These are phyloP conservation scores for Leccinum fibrillosum DNA, from an alignment of 768 basidiomycete species.

Conservation along the genomic window DNA sequence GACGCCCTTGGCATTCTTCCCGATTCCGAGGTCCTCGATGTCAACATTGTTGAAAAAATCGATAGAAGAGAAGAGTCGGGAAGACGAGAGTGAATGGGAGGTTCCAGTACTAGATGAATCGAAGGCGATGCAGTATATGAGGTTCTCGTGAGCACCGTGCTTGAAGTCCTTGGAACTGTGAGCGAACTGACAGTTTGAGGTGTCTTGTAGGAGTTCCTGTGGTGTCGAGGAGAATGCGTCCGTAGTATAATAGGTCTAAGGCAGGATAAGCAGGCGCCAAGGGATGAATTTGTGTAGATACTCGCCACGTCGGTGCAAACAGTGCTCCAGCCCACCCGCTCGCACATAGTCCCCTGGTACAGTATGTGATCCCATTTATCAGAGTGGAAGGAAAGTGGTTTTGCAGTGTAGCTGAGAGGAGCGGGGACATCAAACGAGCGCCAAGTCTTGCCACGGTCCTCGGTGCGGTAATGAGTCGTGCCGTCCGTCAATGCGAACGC, in stretches of 20 bases:
- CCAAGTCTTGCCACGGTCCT: slow-evolving; percentile 88
- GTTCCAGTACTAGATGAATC: slow-evolving; percentile 51
- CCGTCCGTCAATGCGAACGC: slow-evolving; percentile 81
- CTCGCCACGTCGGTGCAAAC: slow-evolving; percentile 71
- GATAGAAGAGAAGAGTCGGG: slow-evolving; percentile 76
- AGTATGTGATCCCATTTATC: slow-evolving; percentile 75
- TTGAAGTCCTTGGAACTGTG: slow-evolving; percentile 83
- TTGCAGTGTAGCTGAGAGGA: slow-evolving; percentile 36
- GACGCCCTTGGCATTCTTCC: slow-evolving; percentile 84
- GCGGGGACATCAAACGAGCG: slow-evolving; percentile 73
- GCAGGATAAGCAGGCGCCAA: slow-evolving; percentile 5
- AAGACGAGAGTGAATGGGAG: slow-evolving; percentile 47
- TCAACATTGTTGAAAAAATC: slow-evolving; percentile 73
- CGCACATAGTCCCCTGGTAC: slow-evolving; percentile 73
- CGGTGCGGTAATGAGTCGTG: slow-evolving; percentile 83
- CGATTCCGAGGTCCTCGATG: slow-evolving; percentile 86
- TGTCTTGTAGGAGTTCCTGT: slow-evolving; percentile 62
- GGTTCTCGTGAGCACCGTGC: slow-evolving; percentile 65
- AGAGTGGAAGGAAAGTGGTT: slow-evolving; percentile 86
- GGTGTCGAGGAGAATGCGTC: slow-evolving; percentile 71
- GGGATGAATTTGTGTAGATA: neutral
- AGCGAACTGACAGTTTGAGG: slow-evolving; percentile 82
- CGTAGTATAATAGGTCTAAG: slow-evolving; percentile 86
- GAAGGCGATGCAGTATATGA: slow-evolving; percentile 89
- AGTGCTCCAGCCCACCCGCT: slow-evolving; percentile 47